Percentiles rank a stretch among this genome's conserved stretches.
Evolutionary conservation across 2,329 filamentous ascomycete genomes (phyloP).

Genomic region (Xylariaceae sp.): DNA sequence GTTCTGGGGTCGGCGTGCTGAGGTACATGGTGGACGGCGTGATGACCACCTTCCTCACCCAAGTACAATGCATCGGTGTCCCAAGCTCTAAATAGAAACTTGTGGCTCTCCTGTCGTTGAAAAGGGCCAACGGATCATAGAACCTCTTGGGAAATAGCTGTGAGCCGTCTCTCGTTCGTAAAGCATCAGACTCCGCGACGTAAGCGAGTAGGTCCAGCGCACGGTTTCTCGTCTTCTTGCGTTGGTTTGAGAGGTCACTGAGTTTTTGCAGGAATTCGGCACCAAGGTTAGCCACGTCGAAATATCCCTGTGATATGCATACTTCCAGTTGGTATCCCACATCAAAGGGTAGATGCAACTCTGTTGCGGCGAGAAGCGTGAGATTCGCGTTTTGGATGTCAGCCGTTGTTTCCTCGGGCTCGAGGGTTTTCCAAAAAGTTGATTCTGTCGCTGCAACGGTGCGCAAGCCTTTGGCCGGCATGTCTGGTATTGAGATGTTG

Average conservation of each 20-base stretch:
- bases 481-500: constrained; percentile 55
- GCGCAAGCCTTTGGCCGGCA: constrained; percentile 36
- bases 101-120: constrained; percentile 49
- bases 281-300: constrained; percentile 71
- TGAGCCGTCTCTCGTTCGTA: neutral
- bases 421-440: constrained; percentile 38
- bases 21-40: constrained; percentile 82
- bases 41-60: constrained; percentile 69
- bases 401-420: constrained; percentile 27
- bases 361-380: constrained; percentile 31
- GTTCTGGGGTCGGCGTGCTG: constrained; percentile 72
- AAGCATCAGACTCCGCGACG: constrained; percentile 47
- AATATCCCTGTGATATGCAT: constrained; percentile 72
- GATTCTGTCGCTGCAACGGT: constrained; percentile 32
- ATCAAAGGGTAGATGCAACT: constrained; percentile 54
- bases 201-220: constrained; percentile 69
- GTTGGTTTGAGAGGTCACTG: constrained; percentile 34
- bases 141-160: constrained; percentile 47
- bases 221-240: constrained; percentile 32
- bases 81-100: constrained; percentile 43
- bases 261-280: constrained; percentile 62
- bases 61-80: constrained; percentile 66
- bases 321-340: constrained; percentile 89
- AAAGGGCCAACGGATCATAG: constrained; percentile 67
- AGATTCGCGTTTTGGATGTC: constrained; percentile 15